Percentiles rank a stretch among this genome's conserved stretches.
Evolutionary conservation across 2,329 filamentous ascomycete species (phyloP).

Genomic region (Cladosporium cucumerinum): DNA sequence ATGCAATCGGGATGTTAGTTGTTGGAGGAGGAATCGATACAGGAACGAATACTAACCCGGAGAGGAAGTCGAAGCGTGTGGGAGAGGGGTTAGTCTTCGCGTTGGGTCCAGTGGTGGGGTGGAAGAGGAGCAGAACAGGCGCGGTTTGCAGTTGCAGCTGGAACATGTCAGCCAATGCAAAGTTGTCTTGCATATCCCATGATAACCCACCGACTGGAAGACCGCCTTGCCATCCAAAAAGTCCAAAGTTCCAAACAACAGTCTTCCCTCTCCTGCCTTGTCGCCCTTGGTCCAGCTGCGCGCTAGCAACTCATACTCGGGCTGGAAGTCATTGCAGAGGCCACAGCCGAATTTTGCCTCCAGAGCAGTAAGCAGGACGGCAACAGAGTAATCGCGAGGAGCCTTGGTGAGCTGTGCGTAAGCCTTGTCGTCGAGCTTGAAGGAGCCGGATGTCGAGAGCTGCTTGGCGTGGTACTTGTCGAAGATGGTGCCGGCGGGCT

Average conservation of each 20-base stretch:
- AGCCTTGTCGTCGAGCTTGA: conserved; percentile 73
- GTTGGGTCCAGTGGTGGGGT: conserved; percentile 75
- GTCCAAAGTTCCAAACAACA: conserved; percentile 82
- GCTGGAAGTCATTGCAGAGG: conserved; percentile 85
- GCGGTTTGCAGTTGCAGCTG: conserved; percentile 93
- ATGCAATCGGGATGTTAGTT: conserved; percentile 6
- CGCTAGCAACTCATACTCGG: conserved; percentile 84
- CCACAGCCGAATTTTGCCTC: conserved; percentile 80
- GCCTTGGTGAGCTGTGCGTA: conserved; percentile 73
- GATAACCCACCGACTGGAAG: conserved; percentile 72
- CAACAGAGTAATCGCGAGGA: conserved; percentile 79
- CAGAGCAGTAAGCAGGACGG: conserved; percentile 80
- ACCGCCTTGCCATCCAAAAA: conserved; percentile 78
- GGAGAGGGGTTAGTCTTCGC: conserved; percentile 68
- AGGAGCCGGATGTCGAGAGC: conserved; percentile 49
- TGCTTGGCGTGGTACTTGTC: conserved; percentile 66
- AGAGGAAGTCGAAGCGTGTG: conserved; percentile 78
- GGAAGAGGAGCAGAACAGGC: conserved; percentile 83
- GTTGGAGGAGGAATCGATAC: neutral
- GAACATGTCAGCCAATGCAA: conserved; percentile 25
- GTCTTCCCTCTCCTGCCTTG: conserved; percentile 65
- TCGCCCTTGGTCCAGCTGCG: conserved; percentile 87
- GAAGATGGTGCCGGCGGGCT: conserved; percentile 63
- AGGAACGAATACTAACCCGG: conserved; percentile 57
- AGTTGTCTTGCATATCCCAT: neutral